phyloP scores from a whole-genome alignment of 2,329 filamentous ascomycete genomes.

The Penicillium nordicum region DNA sequence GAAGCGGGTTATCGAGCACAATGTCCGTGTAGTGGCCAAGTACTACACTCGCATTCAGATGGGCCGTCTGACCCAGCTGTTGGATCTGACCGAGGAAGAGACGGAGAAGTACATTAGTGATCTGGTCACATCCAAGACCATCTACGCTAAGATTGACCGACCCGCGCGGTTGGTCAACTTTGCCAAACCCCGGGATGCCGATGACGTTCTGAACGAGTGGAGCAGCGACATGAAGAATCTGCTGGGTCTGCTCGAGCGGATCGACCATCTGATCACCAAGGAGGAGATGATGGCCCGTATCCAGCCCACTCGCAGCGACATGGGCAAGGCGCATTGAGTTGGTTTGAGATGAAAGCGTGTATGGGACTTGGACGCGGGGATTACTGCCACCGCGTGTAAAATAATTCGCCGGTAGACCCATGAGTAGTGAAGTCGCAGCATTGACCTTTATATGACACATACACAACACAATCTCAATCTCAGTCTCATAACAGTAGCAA shows the following conservation, averaged over 20 bases:
- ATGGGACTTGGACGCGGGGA: slow-evolving; percentile 10
- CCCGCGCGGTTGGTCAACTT: slow-evolving; percentile 91
- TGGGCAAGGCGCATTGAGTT: slow-evolving; percentile 37
- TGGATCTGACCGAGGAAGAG: slow-evolving; percentile 90
- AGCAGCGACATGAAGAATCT: slow-evolving; percentile 96
- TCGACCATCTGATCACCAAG: slow-evolving; percentile 98
- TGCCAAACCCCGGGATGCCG: slow-evolving; percentile 88
- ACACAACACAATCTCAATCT: not conserved
- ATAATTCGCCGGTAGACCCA: slow-evolving; percentile 30
- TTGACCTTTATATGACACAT: slow-evolving; percentile 6
- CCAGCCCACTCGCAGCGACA: slow-evolving; percentile 56
- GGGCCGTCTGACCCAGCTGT: slow-evolving; percentile 79
- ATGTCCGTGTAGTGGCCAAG: slow-evolving; percentile 93
- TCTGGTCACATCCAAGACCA: slow-evolving; percentile 93
- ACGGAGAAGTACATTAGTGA: slow-evolving; percentile 99
- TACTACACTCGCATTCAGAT: slow-evolving; percentile 98
- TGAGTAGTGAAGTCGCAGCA: slow-evolving; percentile 9
- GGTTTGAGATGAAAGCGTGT: not conserved
- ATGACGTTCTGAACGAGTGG: slow-evolving; percentile 98
- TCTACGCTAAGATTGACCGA: slow-evolving; percentile 95
- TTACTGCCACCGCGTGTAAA: slow-evolving; percentile 28
- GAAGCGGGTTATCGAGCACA: slow-evolving; percentile 98
- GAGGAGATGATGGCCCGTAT: slow-evolving; percentile 99
- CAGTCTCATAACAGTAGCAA: not conserved
- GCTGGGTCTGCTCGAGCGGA: slow-evolving; percentile 77